Base-by-base conservation (phyloP, 2,329 filamentous ascomycete genomes). In the Chalara sp. region DNA sequence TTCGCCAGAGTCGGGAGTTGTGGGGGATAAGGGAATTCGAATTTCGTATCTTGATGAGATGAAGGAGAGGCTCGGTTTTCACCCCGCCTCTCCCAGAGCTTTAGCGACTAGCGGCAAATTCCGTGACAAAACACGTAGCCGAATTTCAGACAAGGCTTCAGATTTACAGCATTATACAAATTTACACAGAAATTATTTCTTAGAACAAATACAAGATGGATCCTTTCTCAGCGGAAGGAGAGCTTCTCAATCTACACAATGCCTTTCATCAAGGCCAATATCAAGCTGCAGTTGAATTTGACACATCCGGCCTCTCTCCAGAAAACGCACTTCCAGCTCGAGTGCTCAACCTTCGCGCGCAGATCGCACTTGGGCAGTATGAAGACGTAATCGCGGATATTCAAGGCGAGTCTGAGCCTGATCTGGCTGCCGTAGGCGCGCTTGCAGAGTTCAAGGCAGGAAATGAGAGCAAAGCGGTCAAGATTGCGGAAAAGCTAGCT, bases 281-380 rank as follows among this genome's bases (percentile, higher is more conserved):
- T 77, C 80, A 88, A 65, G 78, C 85, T 65, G 91, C 95, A 57
- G 70, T 95, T 70, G 86, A 93, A 72, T 95, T 90, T 72, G 86
- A 95, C 70, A 86, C 83, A 42, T 83, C 86, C 5, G 76, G 83
- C 53, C 86, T 97, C 65, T 93, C 88, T 43, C 61, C 83, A 56
- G 82, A 86, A 63, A 96, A 96, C 72, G 76, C 77, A 44, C 76
- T 90, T 11, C 81, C 89, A 41, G 87, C 88, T 40, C 84, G 84
- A 52, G 73, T 96, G 43, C 81, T 97, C 50, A 78, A 86, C 66
- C 81, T 92, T 56, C 88, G 93, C 66, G 84, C 92, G 42, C 86
- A 85, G 65, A 82, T 96, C 63, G 90, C 90, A 47, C 79, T 92
- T 6, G 89, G 89, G 49, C 83, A 95, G 65, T 80, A 84, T 55